Conservation (phyloP, 1,139 yeast species). For the Geotrichum fermentans region DNA sequence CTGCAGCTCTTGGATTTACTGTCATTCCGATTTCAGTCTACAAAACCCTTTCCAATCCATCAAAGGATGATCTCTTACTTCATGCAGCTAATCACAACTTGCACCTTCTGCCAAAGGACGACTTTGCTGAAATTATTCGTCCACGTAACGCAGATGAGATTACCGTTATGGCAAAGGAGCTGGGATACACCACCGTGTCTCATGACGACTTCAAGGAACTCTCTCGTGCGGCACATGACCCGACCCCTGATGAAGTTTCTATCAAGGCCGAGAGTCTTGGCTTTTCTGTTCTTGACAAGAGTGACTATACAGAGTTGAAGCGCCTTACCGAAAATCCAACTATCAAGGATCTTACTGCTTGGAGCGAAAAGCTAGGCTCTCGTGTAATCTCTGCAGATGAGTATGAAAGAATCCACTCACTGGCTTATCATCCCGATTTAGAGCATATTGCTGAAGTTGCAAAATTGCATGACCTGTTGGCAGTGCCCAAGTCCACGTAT, state of each 20-base stretch:
- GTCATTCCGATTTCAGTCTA: conserved; percentile 28
- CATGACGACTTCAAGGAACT: conserved; percentile 23
- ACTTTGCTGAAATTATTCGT: conserved; percentile 15
- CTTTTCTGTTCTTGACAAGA: conserved; percentile 33
- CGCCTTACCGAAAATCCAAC: conserved; percentile 20
- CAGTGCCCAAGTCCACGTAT: conserved; percentile 28
- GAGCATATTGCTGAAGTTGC: conserved; percentile 34
- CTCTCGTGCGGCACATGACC: conserved; percentile 24
- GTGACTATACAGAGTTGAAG: conserved; percentile 18
- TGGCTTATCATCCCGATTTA: conserved; percentile 21
- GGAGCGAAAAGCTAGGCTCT: background rate
- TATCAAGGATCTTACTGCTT: conserved; percentile 16
- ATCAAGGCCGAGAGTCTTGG: conserved; percentile 25
- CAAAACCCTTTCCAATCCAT: conserved; percentile 13
- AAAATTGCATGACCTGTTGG: conserved; percentile 26
- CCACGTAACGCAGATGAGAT: conserved; percentile 28
- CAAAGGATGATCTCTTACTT: conserved; percentile 8
- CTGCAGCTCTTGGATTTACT: conserved; percentile 31
- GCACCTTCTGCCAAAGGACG: conserved; percentile 25
- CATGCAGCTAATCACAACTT: conserved; percentile 15
- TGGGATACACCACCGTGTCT: conserved; percentile 34
- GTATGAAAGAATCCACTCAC: conserved; percentile 2
- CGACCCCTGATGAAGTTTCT: conserved; percentile 31
- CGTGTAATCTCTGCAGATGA: conserved; percentile 8
- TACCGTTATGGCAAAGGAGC: conserved; percentile 30